Conservation (phyloP, 805 yeast species). For the Myxozyma melibiosi region DNA sequence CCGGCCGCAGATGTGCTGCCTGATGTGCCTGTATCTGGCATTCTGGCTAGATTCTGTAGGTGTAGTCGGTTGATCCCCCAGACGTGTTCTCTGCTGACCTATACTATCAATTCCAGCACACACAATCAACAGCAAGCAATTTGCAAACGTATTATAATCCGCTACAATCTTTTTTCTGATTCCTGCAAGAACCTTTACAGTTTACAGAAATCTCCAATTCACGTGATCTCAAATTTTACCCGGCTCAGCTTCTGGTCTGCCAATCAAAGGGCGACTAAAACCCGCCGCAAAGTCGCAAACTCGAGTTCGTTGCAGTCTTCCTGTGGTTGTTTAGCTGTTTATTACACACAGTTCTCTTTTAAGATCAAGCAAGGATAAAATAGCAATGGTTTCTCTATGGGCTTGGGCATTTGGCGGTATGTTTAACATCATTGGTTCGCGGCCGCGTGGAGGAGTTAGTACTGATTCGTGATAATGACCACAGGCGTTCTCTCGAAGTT, state of each 20-base stretch:
- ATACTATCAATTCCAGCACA: too few relatives aligned
- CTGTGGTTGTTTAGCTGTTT: not conserved
- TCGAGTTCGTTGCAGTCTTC: slow-evolving; percentile 3
- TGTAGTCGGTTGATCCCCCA: not conserved
- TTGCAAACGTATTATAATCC: too few relatives aligned
- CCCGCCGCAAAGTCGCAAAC: not conserved
- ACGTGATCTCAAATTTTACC: not conserved
- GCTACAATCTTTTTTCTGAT: not conserved
- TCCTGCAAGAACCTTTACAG: not conserved
- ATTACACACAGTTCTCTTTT: too few relatives aligned
- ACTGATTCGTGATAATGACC: not conserved
- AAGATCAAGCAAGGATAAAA: too few relatives aligned
- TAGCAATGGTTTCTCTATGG: slow-evolving; percentile 3
- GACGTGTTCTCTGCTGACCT: too few relatives aligned
- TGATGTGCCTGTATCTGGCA: slow-evolving; percentile 19
- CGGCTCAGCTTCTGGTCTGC: not conserved
- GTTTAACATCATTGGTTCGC: not conserved
- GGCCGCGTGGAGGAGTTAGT: not conserved
- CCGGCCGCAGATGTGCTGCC: slow-evolving; percentile 6
- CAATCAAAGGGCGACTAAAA: slow-evolving; percentile 3
- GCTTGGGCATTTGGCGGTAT: slow-evolving; percentile 2
- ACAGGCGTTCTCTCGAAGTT: slow-evolving; percentile 43
- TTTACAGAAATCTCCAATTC: not conserved
- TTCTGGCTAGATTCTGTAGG: not conserved
- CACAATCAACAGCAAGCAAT: too few relatives aligned